Conservation (phyloP, 83 land plant species). For the Diphasiastrum complanatum region DNA sequence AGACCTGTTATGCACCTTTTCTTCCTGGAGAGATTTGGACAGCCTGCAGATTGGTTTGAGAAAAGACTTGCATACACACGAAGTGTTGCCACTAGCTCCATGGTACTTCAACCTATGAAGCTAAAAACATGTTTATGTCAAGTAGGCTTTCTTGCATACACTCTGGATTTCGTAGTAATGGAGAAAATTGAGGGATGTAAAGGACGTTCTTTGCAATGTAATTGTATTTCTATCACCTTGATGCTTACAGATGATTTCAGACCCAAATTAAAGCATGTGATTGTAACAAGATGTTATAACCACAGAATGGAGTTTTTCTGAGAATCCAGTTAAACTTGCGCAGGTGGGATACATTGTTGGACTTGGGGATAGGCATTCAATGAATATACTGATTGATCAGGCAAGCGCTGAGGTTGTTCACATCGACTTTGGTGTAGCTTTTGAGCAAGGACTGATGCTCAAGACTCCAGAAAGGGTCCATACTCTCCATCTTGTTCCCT, state of each 20-base stretch:
- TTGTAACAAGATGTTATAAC: too few relatives aligned
- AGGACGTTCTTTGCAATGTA: too few relatives aligned
- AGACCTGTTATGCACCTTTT: slow-evolving; percentile 97
- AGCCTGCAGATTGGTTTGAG: slow-evolving; percentile 95
- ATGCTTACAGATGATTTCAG: too few relatives aligned
- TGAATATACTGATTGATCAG: slow-evolving; percentile 92
- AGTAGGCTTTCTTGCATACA: too few relatives aligned
- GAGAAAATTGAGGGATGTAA: too few relatives aligned
- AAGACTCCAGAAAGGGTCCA: slow-evolving; percentile 95
- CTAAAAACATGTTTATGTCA: background rate
- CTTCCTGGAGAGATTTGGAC: slow-evolving; percentile 82
- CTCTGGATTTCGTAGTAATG: too few relatives aligned
- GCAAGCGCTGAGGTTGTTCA: slow-evolving; percentile 96
- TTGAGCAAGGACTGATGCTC: slow-evolving; percentile 97
- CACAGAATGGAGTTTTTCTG: too few relatives aligned
- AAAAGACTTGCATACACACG: slow-evolving; percentile 86
- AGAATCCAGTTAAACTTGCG: background rate
- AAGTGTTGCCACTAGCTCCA: slow-evolving; percentile 97
- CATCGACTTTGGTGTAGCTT: slow-evolving; percentile 98
- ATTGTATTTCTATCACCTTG: too few relatives aligned
- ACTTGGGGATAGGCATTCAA: slow-evolving; percentile 94
- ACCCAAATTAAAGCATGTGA: too few relatives aligned
- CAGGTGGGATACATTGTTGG: slow-evolving; percentile 99
- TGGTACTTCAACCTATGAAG: slow-evolving; percentile 44
- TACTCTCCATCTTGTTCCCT: background rate